A percentile compares a stretch with the other conserved stretches of the same genome.
Conservation (phyloP, 768 basidiomycete genomes). For the Rossbeevera mucosa region DNA sequence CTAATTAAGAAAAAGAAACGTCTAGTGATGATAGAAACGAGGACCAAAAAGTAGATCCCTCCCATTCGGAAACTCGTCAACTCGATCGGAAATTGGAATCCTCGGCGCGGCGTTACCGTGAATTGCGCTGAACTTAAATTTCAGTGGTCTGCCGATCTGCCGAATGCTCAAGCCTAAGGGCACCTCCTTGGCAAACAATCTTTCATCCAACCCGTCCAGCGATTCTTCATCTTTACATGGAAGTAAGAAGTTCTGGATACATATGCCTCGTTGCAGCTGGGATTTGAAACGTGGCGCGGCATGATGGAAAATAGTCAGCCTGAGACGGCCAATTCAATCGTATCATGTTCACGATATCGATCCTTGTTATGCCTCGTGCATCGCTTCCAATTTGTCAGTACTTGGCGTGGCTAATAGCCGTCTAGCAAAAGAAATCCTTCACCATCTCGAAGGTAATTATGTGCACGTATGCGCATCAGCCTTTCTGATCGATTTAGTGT, state of each 20-base stretch:
- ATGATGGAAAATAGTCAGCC: background rate
- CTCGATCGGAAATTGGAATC: slow-evolving; percentile 18
- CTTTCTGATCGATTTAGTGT: background rate
- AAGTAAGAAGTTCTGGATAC: background rate
- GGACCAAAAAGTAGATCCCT: slow-evolving; percentile 15
- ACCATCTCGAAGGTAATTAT: background rate
- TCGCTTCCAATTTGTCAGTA: background rate
- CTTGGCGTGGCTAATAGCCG: background rate
- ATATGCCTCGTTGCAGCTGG: background rate
- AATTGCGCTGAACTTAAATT: slow-evolving; percentile 17
- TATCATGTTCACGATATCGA: too few relatives aligned
- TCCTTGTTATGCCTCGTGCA: background rate
- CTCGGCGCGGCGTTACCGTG: slow-evolving; percentile 13
- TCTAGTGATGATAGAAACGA: slow-evolving; percentile 17
- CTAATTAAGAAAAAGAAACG: slow-evolving; percentile 22
- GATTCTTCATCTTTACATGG: background rate
- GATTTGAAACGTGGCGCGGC: background rate
- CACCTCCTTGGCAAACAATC: too few relatives aligned
- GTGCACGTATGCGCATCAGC: background rate
- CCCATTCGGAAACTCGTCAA: too few relatives aligned
- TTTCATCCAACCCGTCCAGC: background rate
- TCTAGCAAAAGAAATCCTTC: background rate
- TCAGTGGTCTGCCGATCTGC: background rate
- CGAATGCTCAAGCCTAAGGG: too few relatives aligned
- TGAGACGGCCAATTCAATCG: background rate